Evolutionary conservation across 192 early-diverging fungal species (phyloP).

Genomic region (Backusella sp.): DNA sequence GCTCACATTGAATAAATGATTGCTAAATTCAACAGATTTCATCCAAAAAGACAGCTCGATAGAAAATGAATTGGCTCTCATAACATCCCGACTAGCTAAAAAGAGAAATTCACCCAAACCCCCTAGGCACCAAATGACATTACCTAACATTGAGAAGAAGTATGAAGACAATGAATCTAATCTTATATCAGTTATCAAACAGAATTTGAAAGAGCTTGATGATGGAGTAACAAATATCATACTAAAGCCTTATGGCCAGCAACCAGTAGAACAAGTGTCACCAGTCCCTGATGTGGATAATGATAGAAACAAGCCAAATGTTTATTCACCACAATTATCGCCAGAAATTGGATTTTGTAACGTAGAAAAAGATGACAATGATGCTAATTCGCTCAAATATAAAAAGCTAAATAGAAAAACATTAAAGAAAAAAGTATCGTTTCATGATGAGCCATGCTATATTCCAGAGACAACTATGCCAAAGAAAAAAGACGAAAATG

Average conservation of each 20-base stretch:
- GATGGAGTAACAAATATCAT: neutral
- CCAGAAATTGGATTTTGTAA: neutral
- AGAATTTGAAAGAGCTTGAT: neutral
- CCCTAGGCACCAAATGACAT: neutral
- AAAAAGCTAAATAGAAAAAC: neutral
- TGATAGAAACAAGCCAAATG: neutral
- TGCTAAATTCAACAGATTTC: neutral
- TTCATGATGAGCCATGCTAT: neutral
- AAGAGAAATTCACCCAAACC: neutral
- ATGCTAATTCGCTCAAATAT: neutral
- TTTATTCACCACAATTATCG: conserved; percentile 14
- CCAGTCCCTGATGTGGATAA: neutral
- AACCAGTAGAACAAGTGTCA: neutral
- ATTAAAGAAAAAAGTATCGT: conserved; percentile 13
- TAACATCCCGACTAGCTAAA: neutral
- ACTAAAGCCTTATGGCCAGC: neutral
- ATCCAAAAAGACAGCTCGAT: neutral
- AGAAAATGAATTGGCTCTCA: neutral
- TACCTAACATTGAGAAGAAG: neutral
- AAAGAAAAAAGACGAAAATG: neutral
- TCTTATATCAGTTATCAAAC: neutral
- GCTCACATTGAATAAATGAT: neutral
- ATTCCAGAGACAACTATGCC: neutral
- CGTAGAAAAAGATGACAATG: neutral
- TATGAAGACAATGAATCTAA: neutral